Conservation (phyloP, 2,329 filamentous ascomycete genomes). For the Metarhizium rileyi region DNA sequence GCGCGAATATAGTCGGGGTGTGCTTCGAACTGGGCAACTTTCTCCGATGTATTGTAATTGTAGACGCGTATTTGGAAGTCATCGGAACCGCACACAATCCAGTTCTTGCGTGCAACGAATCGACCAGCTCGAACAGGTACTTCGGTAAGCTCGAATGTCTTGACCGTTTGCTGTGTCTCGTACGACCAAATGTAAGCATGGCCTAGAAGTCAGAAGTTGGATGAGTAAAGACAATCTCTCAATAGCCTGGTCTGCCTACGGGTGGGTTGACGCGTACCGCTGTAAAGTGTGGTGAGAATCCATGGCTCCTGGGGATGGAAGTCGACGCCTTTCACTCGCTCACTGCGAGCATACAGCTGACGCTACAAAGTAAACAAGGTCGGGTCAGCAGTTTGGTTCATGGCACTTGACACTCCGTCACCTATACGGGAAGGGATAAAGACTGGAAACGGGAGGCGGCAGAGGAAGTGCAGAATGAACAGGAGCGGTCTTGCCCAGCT, state of each 20-base stretch:
- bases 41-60: slow-evolving; percentile 99
- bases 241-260: neutral
- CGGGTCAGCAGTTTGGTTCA: slow-evolving; percentile 2
- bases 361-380: slow-evolving; percentile 19
- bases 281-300: slow-evolving; percentile 93
- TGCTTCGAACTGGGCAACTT: slow-evolving; percentile 93
- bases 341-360: slow-evolving; percentile 62
- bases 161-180: slow-evolving; percentile 92
- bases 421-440: neutral
- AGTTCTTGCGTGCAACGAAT: slow-evolving; percentile 97
- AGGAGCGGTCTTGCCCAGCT: neutral
- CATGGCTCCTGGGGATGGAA: slow-evolving; percentile 96
- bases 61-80: slow-evolving; percentile 83
- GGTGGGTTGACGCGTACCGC: slow-evolving; percentile 44
- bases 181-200: slow-evolving; percentile 99
- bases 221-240: neutral
- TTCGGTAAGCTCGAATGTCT: slow-evolving; percentile 98
- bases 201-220: slow-evolving; percentile 39
- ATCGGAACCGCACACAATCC: slow-evolving; percentile 94
- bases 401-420: too few relatives aligned
- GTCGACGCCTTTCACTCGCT: slow-evolving; percentile 95
- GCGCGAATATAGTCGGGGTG: slow-evolving; percentile 98
- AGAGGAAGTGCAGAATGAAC: slow-evolving; percentile 1
- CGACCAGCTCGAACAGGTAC: slow-evolving; percentile 94
- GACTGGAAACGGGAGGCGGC: slow-evolving; percentile 2